Conservation (phyloP, 169 alveolate genomes). For the Plasmodium cynomolgi region DNA sequence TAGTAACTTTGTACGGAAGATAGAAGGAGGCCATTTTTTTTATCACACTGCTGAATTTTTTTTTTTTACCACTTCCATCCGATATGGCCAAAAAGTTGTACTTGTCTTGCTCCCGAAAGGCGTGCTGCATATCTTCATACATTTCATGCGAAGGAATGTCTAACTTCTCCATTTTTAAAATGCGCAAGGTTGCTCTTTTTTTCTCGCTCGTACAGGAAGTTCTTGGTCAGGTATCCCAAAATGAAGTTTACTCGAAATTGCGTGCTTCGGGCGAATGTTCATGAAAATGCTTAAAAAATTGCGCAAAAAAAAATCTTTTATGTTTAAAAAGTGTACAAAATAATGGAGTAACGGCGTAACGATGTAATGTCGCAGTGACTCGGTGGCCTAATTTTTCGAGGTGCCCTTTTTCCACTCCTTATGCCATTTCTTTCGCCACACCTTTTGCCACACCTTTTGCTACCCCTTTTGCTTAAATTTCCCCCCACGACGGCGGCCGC, state of each 20-base stretch:
- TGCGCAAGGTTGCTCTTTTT: not conserved
- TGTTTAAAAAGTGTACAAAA: not conserved
- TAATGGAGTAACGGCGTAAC: not conserved
- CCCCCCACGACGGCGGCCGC: not conserved
- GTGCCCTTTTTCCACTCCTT: not conserved
- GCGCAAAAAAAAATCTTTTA: not conserved
- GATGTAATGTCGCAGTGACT: not conserved
- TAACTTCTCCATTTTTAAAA: constrained; percentile 32
- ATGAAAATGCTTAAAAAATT: not conserved
- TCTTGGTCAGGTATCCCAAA: not conserved
- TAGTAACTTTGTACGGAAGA: not conserved
- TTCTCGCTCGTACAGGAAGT: not conserved
- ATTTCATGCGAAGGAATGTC: constrained; percentile 14
- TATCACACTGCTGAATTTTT: constrained; percentile 6
- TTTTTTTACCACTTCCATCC: constrained; percentile 53
- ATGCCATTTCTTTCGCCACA: not conserved
- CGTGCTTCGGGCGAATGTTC: not conserved
- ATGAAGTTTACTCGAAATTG: not conserved
- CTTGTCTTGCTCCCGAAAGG: constrained; percentile 26
- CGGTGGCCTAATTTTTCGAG: not conserved
- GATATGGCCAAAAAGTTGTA: constrained; percentile 47
- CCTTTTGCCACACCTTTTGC: not conserved
- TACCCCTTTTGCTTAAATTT: not conserved
- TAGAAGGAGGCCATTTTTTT: not conserved
- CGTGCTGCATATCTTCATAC: constrained; percentile 17